A percentile compares a stretch with the other conserved stretches of the same genome.
phyloP scores from a whole-genome alignment of 1,139 yeast species.

The Suhomyces maxii region DNA sequence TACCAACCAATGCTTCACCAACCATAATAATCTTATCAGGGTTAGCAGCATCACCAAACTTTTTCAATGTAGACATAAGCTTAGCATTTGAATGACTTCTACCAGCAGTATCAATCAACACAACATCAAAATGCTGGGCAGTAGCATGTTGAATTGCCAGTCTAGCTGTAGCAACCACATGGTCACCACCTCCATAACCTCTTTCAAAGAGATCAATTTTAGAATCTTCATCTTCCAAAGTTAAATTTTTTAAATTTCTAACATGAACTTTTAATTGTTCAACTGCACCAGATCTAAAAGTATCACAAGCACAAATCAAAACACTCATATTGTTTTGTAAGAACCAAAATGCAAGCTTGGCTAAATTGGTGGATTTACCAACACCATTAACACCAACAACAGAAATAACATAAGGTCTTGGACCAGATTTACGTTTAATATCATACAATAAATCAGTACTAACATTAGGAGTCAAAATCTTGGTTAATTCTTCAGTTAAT shows the following conservation, averaged over 20 bases:
- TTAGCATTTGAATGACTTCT: conserved; percentile 95
- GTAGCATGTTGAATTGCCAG: conserved; percentile 82
- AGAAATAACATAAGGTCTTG: conserved; percentile 87
- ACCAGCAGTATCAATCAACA: conserved; percentile 95
- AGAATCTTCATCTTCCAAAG: conserved; percentile 43
- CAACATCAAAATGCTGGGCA: conserved; percentile 68
- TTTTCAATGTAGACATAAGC: conserved; percentile 92
- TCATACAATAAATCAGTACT: conserved; percentile 86
- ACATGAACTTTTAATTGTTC: conserved; percentile 96
- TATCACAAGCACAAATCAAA: conserved; percentile 94
- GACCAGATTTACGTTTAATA: conserved; percentile 53
- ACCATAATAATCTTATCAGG: conserved; percentile 98
- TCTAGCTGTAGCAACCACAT: conserved; percentile 91
- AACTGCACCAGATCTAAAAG: conserved; percentile 97
- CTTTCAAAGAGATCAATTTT: conserved; percentile 84
- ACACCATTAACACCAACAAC: conserved; percentile 98
- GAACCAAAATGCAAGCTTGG: conserved; percentile 94
- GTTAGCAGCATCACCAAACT: conserved; percentile 92
- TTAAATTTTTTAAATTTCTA: conserved; percentile 64
- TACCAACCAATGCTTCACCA: conserved; percentile 96
- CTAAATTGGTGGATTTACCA: conserved; percentile 93
- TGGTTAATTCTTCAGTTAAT: conserved; percentile 72
- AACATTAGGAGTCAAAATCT: conserved; percentile 87
- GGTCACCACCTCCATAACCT: conserved; percentile 95
- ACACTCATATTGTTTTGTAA: conserved; percentile 86